Base-by-base conservation (phyloP, 768 basidiomycete species). In the Kwoniella mangroviensis region DNA sequence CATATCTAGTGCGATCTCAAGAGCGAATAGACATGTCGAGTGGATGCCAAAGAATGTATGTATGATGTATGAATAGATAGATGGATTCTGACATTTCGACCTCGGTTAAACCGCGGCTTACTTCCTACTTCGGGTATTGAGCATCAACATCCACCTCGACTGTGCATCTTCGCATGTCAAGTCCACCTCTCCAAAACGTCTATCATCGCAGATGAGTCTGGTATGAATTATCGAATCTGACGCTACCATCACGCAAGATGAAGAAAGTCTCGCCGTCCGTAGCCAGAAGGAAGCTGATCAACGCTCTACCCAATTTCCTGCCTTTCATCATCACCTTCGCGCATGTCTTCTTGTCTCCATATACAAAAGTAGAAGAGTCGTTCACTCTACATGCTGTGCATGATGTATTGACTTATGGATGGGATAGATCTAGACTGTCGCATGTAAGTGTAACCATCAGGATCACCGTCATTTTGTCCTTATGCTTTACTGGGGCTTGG, bases 341-440 rank as follows among this genome's bases (percentile, higher is more conserved):
- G 1, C 91, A 96, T 73, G 90, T 95, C 57, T 73, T 91, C 26
- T 84, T 92, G 3, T 88, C 92, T 2, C 96, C 97, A 0, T 93
- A 91, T 81, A 92, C 92, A 3, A 99, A 99, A 84, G 97, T 99
- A 34, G 97, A 99, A 83, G 97, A 99, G 84, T 92, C 91, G 78
- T 98, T 98, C 86, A 94, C 91, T 74, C 87, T 98, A 10, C 97
- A 98, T 79, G 94, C 93, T 0, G 87, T 87, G 0, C 93, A 97
- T 78, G 97, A 99, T 82, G 85, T 93, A 26, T 84, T 98, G 34
- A 87, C 90, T 84, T 90, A 93, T 77, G 94, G 94, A 2, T 79
- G 89, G 19, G 53, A 41, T 11, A 56, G 4, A 17, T 15, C 65
- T 24, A 63, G 28, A 10, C 52, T 73, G 10, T 45, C 52, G 10